Evolutionary conservation across 2,329 filamentous ascomycete species (phyloP).

Genomic region (Fusarium luffae): DNA sequence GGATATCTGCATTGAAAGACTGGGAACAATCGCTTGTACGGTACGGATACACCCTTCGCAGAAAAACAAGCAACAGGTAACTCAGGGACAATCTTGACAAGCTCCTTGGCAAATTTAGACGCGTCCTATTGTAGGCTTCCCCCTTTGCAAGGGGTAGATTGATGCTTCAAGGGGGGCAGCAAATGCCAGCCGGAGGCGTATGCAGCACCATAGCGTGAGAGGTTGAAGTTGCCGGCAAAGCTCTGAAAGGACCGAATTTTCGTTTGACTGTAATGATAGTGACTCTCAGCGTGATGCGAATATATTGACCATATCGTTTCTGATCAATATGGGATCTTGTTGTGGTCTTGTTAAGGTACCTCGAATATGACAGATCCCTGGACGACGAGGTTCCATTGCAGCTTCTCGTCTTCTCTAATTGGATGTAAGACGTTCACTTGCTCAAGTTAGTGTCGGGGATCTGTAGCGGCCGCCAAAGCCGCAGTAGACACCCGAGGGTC

Average conservation of each 20-base stretch:
- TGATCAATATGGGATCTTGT: not conserved
- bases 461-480: constrained; percentile 27
- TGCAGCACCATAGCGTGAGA: constrained; percentile 7
- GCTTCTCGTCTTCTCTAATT: constrained; percentile 15
- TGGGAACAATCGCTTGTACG: not conserved
- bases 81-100: constrained; percentile 3
- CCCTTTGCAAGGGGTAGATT: constrained; percentile 40
- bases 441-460: constrained; percentile 28
- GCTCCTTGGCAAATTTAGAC: constrained; percentile 37
- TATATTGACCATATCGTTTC: not conserved
- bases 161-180: constrained; percentile 37
- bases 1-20: not conserved
- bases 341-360: not conserved
- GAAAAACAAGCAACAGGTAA: constrained; percentile 11
- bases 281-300: not conserved
- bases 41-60: not conserved
- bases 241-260: constrained; percentile 7
- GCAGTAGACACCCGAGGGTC: constrained; percentile 26
- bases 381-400: constrained; percentile 26
- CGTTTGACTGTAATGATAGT: not conserved
- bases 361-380: constrained; percentile 6
- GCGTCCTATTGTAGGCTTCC: constrained; percentile 26
- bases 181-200: constrained; percentile 39
- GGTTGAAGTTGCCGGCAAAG: constrained; percentile 17
- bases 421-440: not conserved